Evolutionary conservation across 768 basidiomycete species (phyloP).

Genomic region (Phylloporus arenicola): DNA sequence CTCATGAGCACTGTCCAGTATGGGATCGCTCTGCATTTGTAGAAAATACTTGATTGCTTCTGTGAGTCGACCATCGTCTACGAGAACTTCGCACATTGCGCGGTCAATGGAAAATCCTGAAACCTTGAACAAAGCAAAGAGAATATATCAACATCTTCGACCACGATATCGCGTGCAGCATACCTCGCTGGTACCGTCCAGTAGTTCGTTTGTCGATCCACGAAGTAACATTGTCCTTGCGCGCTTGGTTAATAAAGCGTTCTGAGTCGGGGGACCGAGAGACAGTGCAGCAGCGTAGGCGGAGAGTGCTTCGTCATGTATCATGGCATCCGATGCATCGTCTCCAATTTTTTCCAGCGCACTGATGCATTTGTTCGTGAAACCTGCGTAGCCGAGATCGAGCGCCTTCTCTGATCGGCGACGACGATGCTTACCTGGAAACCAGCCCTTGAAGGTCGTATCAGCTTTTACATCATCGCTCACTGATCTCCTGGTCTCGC

Average conservation of each 20-base stretch:
- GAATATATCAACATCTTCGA: background rate
- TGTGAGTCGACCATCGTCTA: background rate
- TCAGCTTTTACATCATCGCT: background rate
- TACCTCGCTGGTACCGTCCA: background rate
- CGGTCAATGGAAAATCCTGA: background rate
- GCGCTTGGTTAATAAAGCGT: background rate
- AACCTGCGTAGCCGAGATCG: slow-evolving; percentile 4
- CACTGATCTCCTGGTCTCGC: background rate
- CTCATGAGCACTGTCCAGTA: background rate
- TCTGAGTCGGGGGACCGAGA: background rate
- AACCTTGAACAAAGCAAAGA: background rate
- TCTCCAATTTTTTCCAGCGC: background rate
- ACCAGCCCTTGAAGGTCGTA: background rate
- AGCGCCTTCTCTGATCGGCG: too few species aligned
- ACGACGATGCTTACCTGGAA: background rate
- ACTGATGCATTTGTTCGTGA: background rate
- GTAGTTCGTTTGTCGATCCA: background rate
- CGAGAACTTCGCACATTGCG: background rate
- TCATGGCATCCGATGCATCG: background rate
- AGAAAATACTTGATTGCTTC: slow-evolving; percentile 2
- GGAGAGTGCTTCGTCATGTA: background rate
- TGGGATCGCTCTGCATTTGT: background rate
- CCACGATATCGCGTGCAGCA: background rate
- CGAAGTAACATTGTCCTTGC: background rate
- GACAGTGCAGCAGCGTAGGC: background rate